Evolutionary conservation across 2,329 filamentous ascomycete genomes (phyloP), one percentile per base, ranked within the genome.

Genomic region (Diaporthe eres): DNA sequence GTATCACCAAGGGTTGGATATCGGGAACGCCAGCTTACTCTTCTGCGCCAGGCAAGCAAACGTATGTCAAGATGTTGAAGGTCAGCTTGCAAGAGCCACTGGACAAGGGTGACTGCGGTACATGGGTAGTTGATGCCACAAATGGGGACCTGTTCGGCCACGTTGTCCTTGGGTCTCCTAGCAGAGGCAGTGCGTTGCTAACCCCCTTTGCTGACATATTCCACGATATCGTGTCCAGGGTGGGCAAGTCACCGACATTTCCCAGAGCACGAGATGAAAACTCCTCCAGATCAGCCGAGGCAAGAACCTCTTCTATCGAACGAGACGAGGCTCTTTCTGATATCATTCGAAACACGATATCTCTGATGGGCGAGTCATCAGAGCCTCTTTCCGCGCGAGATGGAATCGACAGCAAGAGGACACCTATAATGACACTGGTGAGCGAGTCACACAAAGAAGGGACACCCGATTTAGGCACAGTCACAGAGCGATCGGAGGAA

Each of bases 81-180:
- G 51, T 57, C 13, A 60, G 13, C 7, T 58, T 75, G 19, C 37
- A 58, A 2, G 58, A 39, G 17, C 37, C 67, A 25, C n/a, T 75
- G 19, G 9, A 34, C 0, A 34, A 0, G 15, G 74, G 74, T 15
- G 74, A 75, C 47, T 73, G 57, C 15, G 74, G 70, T 49, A 53
- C 68, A 22, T 72, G 67, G 68, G 34, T 73, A 3, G 17, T 72
- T 2, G 22, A 68, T 13, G 34, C 34, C 8, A 15, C 6, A 25
- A 28, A 1, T 12, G 70, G 68, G 19, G 47, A 68, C 28, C 19
- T 75, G 0, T 68, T 68, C 22, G 74, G 70, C 19, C 74, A 75
- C 5, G 67, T 75, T 12, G 49, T 75, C 22, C 39, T 71, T 2
- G 74, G 74, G 15, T 58, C 49, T 49, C 67, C 74, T 13, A 37